phyloP scores from a whole-genome alignment of 2,329 filamentous ascomycete species.

The Calonectria hongkongensis region DNA sequence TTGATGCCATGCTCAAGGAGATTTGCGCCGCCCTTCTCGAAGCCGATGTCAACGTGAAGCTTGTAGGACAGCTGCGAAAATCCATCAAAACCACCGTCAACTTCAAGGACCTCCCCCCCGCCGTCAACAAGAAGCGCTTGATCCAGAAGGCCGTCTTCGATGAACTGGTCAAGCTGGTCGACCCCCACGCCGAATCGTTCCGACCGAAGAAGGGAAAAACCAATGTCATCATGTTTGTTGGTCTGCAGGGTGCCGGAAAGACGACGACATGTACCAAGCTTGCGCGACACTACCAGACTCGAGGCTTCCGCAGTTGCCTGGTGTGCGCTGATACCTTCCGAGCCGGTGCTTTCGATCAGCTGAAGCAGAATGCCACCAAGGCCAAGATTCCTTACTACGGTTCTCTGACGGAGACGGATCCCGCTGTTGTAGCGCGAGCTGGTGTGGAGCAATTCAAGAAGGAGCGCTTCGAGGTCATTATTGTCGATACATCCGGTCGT shows the following conservation, averaged over 20 bases:
- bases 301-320: slow-evolving; percentile 93
- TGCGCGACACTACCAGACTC: slow-evolving; percentile 93
- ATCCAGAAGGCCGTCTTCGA: slow-evolving; percentile 99
- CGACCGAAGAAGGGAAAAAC: slow-evolving; percentile 96
- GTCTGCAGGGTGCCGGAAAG: slow-evolving; percentile 97
- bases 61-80: slow-evolving; percentile 93
- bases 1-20: slow-evolving; percentile 98
- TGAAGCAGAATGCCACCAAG: slow-evolving; percentile 99
- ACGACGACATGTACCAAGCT: slow-evolving; percentile 99
- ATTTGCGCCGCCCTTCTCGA: slow-evolving; percentile 96
- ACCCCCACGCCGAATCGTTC: slow-evolving; percentile 96
- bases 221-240: slow-evolving; percentile 99
- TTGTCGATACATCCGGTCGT: slow-evolving; percentile 96
- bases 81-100: slow-evolving; percentile 94
- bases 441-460: slow-evolving; percentile 99
- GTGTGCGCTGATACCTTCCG: slow-evolving; percentile 99
- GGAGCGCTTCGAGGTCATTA: slow-evolving; percentile 98
- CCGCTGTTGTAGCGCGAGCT: slow-evolving; percentile 92
- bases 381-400: slow-evolving; percentile 99
- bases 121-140: slow-evolving; percentile 97
- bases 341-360: slow-evolving; percentile 97
- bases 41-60: slow-evolving; percentile 96
- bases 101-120: slow-evolving; percentile 92
- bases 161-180: slow-evolving; percentile 94
- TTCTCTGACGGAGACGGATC: slow-evolving; percentile 96